Evolutionary conservation across 139 green algal species (phyloP), one percentile per base, ranked within the genome.

Genomic region (Chlorella sorokiniana): DNA sequence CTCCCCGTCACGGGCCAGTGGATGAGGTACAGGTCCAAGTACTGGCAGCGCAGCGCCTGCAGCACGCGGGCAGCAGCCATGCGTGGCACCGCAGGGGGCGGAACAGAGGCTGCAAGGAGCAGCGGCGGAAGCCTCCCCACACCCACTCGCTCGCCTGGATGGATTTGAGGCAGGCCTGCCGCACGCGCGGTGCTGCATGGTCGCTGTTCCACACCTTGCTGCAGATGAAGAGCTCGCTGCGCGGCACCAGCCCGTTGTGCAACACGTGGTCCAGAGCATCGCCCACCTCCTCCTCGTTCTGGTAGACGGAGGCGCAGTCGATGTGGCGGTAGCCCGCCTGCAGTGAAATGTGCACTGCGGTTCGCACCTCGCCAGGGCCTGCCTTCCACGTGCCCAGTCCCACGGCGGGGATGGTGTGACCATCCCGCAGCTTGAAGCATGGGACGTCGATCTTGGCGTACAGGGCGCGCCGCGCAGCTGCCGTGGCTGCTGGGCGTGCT

Each of bases 21-120:
- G 62, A 85, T 81, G 2, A 98, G 87, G 85, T 96, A 98, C 3
- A 98, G 82, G 78, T 98, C 95, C 2, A 98, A 83, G 76, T 98
- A 96, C 33, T 91, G 76, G 16, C 96, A 62, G 67, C 91, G 87
- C 25, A 98, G 89, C 75, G 96, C 91, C 63, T 84, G 78, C 64
- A 98, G 29, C 16, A 10, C 6, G 6, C 6, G 56, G 16, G 23
- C 16, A 33, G n/a, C 10, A n/a, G n/a, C n/a, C n/a, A n/a, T n/a
- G n/a, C n/a, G n/a, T n/a, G n/a, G n/a, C n/a, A n/a, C n/a, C n/a
- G n/a, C n/a, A n/a, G n/a, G n/a, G n/a, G n/a, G n/a, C n/a, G n/a
- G n/a, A n/a, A n/a, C n/a, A n/a, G n/a, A n/a, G n/a, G n/a, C n/a
- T n/a, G n/a, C n/a, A n/a, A n/a, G n/a, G n/a, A n/a, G n/a, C n/a